phyloP scores from a whole-genome alignment of 192 early-diverging fungal genomes.

The Rhizoclosmatium sp. region DNA sequence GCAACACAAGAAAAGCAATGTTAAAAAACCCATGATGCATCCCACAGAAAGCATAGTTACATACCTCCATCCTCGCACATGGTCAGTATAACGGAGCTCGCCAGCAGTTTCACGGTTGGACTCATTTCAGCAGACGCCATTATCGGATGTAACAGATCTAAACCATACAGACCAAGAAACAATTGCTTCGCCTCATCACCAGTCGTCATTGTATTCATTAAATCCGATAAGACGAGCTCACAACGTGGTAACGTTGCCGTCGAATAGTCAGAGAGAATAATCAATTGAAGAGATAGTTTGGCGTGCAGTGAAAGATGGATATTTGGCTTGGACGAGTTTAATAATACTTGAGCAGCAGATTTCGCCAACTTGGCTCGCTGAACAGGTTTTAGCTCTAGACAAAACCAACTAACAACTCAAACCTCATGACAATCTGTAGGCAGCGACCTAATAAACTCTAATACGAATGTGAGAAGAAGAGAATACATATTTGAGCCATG shows the following conservation, averaged over 20 bases:
- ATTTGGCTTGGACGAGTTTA: neutral
- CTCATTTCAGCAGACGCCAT: neutral
- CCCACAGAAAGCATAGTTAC: neutral
- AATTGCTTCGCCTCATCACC: constrained; percentile 13
- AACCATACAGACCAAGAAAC: neutral
- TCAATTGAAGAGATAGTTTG: constrained; percentile 14
- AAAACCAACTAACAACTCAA: neutral
- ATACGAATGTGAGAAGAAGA: neutral
- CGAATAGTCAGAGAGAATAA: neutral
- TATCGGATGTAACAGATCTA: constrained; percentile 21
- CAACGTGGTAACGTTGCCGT: neutral
- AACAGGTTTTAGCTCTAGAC: too few relatives aligned
- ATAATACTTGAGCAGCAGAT: neutral
- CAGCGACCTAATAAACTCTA: constrained; percentile 10
- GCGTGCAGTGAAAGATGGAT: neutral
- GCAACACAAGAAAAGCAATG: neutral
- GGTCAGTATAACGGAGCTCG: constrained; percentile 22
- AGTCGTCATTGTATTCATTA: constrained; percentile 3
- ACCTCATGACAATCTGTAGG: neutral
- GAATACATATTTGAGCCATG: neutral
- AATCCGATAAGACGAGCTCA: constrained; percentile 2
- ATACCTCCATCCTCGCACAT: constrained; percentile 33
- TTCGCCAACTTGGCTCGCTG: neutral
- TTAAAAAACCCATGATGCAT: neutral
- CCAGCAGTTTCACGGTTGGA: neutral